These are phyloP conservation scores for Omphalotus guepiniiformis DNA, from an alignment of 768 basidiomycete species.

Conservation along the genomic window DNA sequence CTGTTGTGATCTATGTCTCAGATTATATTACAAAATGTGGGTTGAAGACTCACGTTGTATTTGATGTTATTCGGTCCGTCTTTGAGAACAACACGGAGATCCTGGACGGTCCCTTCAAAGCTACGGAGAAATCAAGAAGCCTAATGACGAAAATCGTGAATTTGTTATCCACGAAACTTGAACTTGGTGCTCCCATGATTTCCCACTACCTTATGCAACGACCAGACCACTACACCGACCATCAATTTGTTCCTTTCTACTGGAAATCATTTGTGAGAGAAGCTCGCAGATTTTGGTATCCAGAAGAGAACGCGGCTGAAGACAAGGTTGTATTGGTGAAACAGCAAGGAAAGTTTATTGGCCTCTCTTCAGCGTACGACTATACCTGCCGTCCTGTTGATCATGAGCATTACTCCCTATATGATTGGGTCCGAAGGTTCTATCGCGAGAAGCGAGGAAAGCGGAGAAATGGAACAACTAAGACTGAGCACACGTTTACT, in stretches of 20 bases:
- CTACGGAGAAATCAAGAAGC: conserved; percentile 11
- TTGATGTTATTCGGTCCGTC: conserved; percentile 16
- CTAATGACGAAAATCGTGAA: conserved; percentile 16
- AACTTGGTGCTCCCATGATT: not conserved
- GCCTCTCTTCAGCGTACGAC: conserved; percentile 9
- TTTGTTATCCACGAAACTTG: conserved; percentile 11
- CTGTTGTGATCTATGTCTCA: conserved; percentile 21
- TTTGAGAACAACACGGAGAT: conserved; percentile 5
- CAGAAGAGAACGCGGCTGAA: not conserved
- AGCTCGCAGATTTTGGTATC: not conserved
- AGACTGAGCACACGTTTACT: not conserved
- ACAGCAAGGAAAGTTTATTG: not conserved
- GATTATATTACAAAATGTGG: conserved; percentile 26
- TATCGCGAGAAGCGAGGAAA: conserved; percentile 1
- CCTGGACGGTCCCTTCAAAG: conserved; percentile 3
- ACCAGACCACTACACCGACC: conserved; percentile 18
- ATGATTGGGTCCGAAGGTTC: conserved; percentile 16
- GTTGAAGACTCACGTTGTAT: conserved; percentile 22
- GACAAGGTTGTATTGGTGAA: conserved; percentile 7
- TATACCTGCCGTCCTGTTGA: conserved; percentile 13
- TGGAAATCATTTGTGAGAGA: conserved; percentile 15
- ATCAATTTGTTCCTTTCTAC: conserved; percentile 14
- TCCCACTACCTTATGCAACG: not conserved
- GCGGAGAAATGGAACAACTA: not conserved
- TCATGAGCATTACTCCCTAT: conserved; percentile 6